Base-by-base conservation (phyloP, 2,329 filamentous ascomycete species). In the Ophiobolus disseminans region DNA sequence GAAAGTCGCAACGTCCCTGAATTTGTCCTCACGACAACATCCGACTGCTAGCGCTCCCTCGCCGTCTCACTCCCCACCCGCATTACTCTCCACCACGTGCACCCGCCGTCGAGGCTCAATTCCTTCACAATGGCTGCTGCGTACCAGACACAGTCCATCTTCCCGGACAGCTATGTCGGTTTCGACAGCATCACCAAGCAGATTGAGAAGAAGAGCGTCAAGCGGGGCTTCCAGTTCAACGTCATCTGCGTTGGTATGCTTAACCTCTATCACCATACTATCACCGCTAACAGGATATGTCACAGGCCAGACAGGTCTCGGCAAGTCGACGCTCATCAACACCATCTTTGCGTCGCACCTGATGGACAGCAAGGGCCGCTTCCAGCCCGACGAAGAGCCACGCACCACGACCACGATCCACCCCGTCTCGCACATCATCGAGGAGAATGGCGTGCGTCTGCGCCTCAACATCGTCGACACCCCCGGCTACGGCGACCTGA, bases 181-280 rank as follows among this genome's bases (percentile, higher is more conserved):
- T 99, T 99, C 82, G 94, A 99, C 83, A 97, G 91, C 82, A 99
- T 99, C 84, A 99, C 94, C 68, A 91, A 88, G 65, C 94, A 99
- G 83, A 99, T 99, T 70, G 94, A 99, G 87, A 89, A 90, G 82
- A 99, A 99, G 88, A 88, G 97, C 75, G 78, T 99, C 81, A 99
- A 99, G 86, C 91, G 94, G 80, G 94, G 94, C 69, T 99, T 99
- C 80, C 94, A 99, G 80, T 99, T 99, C 86, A 99, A 99, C 77
- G 89, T 97, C 73, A 97, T 97, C 78, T 97, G 92, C 76, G 94
- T 97, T 76, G 94, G 94, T 97, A 83, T 76, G 93, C 87, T 56
- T n/a, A n/a, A n/a, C n/a, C n/a, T n/a, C n/a, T n/a, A n/a, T n/a
- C n/a, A n/a, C n/a, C n/a, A n/a, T n/a, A n/a, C n/a, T n/a, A n/a